phyloP scores from a whole-genome alignment of 495 filamentous ascomycete genomes.

The Annulohypoxylon moriforme region DNA sequence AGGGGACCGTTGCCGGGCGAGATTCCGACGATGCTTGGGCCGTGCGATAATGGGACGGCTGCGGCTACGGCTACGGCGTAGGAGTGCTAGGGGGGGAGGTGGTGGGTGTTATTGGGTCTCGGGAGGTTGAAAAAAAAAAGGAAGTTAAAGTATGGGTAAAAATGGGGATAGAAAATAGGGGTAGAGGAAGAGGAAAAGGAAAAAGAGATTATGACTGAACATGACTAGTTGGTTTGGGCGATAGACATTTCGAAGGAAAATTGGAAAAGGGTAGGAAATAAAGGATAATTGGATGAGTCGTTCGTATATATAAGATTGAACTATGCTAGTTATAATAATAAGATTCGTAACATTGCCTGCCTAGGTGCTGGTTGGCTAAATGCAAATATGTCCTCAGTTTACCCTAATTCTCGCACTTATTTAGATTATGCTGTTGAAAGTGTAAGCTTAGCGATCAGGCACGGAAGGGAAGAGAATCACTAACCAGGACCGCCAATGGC shows the following conservation, averaged over 20 bases:
- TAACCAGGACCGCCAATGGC: slow-evolving; percentile 61
- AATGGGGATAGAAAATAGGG: neutral
- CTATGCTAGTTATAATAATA: slow-evolving; percentile 29
- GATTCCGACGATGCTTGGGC: slow-evolving; percentile 38
- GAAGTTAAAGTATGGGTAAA: too few species aligned
- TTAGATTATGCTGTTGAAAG: slow-evolving; percentile 14
- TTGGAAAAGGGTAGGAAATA: too few species aligned
- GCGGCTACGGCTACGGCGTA: too few species aligned
- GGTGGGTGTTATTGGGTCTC: too few species aligned
- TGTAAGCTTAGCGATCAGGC: neutral
- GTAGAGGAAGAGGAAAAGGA: neutral
- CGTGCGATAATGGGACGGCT: slow-evolving; percentile 22
- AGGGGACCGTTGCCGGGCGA: slow-evolving; percentile 47
- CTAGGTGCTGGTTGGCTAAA: neutral
- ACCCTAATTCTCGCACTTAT: too few species aligned
- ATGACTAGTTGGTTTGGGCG: neutral
- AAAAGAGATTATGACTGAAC: neutral
- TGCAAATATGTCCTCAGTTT: neutral
- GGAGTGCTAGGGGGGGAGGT: too few species aligned
- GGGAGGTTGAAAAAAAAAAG: too few species aligned
- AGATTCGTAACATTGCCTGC: neutral
- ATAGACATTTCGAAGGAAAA: neutral
- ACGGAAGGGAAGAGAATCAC: neutral
- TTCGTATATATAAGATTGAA: slow-evolving; percentile 32
- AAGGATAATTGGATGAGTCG: neutral